Evolutionary conservation across 169 alveolate genomes (phyloP).

Genomic region (Cryptosporidium meleagridis): DNA sequence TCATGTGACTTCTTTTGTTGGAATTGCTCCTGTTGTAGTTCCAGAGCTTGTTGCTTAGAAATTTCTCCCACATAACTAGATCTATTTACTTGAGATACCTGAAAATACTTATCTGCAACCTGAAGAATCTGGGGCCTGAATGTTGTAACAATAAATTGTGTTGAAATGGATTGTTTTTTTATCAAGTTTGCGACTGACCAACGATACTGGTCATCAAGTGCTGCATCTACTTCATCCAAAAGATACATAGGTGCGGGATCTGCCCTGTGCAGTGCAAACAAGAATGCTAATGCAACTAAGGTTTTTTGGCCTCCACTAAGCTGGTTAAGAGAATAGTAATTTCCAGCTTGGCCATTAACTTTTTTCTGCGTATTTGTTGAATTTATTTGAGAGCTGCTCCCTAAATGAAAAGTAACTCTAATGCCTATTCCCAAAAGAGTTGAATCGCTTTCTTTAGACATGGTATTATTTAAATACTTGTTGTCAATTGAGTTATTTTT

Average conservation of each 20-base stretch:
- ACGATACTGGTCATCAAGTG: slow-evolving; percentile 81
- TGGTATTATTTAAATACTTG: not conserved
- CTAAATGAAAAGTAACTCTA: slow-evolving; percentile 36
- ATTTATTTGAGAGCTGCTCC: slow-evolving; percentile 11
- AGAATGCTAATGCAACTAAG: slow-evolving; percentile 81
- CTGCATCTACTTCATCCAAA: slow-evolving; percentile 83
- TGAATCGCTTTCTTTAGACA: slow-evolving; percentile 6
- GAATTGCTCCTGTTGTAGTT: slow-evolving; percentile 54
- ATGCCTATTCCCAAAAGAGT: slow-evolving; percentile 48
- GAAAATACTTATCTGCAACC: slow-evolving; percentile 54
- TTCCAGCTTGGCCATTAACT: not conserved
- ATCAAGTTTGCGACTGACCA: slow-evolving; percentile 72
- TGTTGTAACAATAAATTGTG: slow-evolving; percentile 70
- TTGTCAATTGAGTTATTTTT: not conserved
- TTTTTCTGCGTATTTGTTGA: not conserved
- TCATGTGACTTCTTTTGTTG: slow-evolving; percentile 37
- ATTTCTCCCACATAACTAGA: slow-evolving; percentile 56
- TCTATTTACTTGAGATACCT: slow-evolving; percentile 68
- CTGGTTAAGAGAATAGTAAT: slow-evolving; percentile 54
- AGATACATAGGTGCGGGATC: slow-evolving; percentile 82
- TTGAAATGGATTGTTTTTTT: slow-evolving; percentile 52
- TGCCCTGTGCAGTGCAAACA: slow-evolving; percentile 79
- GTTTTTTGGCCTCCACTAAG: slow-evolving; percentile 83
- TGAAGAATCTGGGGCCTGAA: slow-evolving; percentile 69
- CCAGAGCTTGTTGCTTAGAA: slow-evolving; percentile 62